These are phyloP conservation scores for Vanrija sp. DNA, from an alignment of 1,284 basidiomycete genomes.

Conservation along the genomic window DNA sequence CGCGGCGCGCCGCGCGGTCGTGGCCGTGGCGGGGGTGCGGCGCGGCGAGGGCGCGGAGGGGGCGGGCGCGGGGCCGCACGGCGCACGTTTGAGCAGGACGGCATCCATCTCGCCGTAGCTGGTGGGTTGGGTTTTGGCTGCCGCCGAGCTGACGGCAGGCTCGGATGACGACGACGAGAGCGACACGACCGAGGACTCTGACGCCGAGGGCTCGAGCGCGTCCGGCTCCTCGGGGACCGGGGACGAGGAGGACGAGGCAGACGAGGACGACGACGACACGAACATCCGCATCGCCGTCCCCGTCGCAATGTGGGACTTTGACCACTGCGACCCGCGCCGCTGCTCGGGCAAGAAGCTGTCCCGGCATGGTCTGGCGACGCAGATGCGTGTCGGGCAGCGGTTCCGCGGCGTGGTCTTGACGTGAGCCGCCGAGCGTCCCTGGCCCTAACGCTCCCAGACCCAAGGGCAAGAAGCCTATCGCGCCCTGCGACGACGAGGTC, in stretches of 20 bases:
- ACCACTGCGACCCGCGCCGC: constrained; percentile 90
- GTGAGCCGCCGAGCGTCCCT: constrained; percentile 53
- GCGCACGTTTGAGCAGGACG: constrained; percentile 2
- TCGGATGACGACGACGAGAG: constrained; percentile 11
- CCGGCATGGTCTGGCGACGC: constrained; percentile 76
- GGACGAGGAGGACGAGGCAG: constrained; percentile 25
- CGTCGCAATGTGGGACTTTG: constrained; percentile 95
- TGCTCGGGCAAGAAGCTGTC: constrained; percentile 94
- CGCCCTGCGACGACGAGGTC: constrained; percentile 79
- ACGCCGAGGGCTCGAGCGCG: not conserved
- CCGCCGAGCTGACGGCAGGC: not conserved
- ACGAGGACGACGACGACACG: constrained; percentile 43
- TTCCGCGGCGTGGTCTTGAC: constrained; percentile 91
- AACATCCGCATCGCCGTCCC: constrained; percentile 57
- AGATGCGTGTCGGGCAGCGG: constrained; percentile 76
- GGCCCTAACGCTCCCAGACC: constrained; percentile 58
- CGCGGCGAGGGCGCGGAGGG: constrained; percentile 7
- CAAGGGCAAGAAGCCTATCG: constrained; percentile 74
- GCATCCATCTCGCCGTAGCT: constrained; percentile 4
- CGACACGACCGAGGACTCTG: not conserved
- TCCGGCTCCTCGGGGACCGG: constrained; percentile 27
- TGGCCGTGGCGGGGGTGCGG: not conserved
- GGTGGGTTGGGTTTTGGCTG: not conserved
- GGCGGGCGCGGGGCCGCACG: not conserved
- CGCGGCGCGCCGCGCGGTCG: not conserved